Evolutionary conservation across 1,284 basidiomycete genomes (phyloP), one percentile per base, ranked within the genome.

Genomic region (Ganoderma lucidum): DNA sequence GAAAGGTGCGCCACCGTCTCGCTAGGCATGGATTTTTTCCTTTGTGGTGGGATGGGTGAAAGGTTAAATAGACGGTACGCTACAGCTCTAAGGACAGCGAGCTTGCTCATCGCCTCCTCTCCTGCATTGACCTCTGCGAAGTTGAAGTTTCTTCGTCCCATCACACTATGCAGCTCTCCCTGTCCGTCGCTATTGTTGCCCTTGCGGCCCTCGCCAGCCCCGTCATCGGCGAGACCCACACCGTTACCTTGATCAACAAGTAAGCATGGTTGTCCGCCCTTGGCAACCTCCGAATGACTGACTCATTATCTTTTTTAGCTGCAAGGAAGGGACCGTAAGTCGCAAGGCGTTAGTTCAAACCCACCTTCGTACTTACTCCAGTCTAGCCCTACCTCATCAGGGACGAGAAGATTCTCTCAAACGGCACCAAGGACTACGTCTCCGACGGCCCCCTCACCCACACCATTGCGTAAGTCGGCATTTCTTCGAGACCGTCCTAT

Each of bases 251-350:
- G 53, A 67, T 78, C 48, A 83, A 83, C 74, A 71, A 78, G 82
- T 83, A 61, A 65, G 78, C 76, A 15, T 19, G 37, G 12, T 41
- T 41, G 6, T 41, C 51, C 35, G 37, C 42, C 30, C 14, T 14
- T 62, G 59, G 41, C 45, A 14, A n/a, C 35, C 8, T 8, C 8
- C 48, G 44, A 56, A 28, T 9, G 23, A 10, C 51, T 67, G 63
- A 41, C 64, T 59, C 14, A 32, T 69, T 14, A 14, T 30, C 10
- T 56, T 32, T 42, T 55, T 28, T 28, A 81, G 82, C 67, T 83
- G 82, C 72, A 81, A 80, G n/a, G 70, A 70, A 35, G 82, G 82
- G 62, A 81, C 79, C 69, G 81, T 83, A 65, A 72, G 81, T 58
- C 23, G 6, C 37, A 48, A 41, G 45, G 4, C n/a, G 14, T 35